Evolutionary conservation across 1,284 basidiomycete genomes (phyloP).

Genomic region (Hymenochaete sp.): DNA sequence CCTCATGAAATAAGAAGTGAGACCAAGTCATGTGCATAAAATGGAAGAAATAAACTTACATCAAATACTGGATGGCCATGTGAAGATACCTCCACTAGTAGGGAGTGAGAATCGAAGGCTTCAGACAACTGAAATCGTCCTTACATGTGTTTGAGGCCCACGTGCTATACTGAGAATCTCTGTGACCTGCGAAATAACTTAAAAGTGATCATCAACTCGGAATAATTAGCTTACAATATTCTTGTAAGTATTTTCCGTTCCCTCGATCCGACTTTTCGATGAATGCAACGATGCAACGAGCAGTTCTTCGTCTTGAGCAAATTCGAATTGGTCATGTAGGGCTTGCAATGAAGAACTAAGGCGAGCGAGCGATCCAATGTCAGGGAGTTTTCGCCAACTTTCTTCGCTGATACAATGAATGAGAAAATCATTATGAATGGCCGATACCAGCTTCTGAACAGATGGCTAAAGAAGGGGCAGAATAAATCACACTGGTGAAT

Average conservation of each 20-base stretch:
- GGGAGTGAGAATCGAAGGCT: no score
- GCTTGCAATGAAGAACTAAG: slow-evolving; percentile 38
- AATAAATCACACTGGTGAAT: slow-evolving; percentile 37
- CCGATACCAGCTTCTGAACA: slow-evolving; percentile 79
- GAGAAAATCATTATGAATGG: slow-evolving; percentile 62
- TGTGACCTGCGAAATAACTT: slow-evolving; percentile 36
- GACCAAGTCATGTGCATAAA: no score
- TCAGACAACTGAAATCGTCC: no score
- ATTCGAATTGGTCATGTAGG: slow-evolving; percentile 42
- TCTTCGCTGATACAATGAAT: slow-evolving; percentile 50
- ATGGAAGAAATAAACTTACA: no score
- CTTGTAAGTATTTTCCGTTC: slow-evolving; percentile 38
- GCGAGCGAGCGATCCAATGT: slow-evolving; percentile 30
- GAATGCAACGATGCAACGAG: slow-evolving; percentile 37
- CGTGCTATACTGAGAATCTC: slow-evolving; percentile 62
- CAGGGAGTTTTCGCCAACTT: slow-evolving; percentile 37
- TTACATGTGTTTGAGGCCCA: slow-evolving; percentile 62
- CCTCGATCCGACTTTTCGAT: slow-evolving; percentile 32
- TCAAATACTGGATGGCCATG: slow-evolving; percentile 63
- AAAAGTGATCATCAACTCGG: slow-evolving; percentile 9
- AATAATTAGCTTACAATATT: slow-evolving; percentile 35
- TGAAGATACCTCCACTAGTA: slow-evolving; percentile 84
- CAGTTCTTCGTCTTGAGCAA: slow-evolving; percentile 36
- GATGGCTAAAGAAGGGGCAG: slow-evolving; percentile 53
- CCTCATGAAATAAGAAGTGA: no score